Evolutionary conservation across 2,329 filamentous ascomycete species (phyloP), one percentile per base, ranked within the genome.

Genomic region (Hymenoscyphus repandus): DNA sequence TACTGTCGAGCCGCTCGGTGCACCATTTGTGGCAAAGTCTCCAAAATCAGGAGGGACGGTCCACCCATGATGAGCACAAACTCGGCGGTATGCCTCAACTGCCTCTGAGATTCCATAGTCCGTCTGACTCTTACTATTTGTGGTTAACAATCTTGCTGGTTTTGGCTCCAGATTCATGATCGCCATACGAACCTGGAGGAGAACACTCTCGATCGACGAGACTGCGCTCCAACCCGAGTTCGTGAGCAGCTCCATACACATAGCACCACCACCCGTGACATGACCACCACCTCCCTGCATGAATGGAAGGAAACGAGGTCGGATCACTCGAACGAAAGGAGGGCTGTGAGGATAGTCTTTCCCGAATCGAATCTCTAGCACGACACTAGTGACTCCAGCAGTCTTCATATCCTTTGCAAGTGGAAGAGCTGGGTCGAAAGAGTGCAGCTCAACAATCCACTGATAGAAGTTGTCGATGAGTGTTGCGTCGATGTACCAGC

Each of bases 371-470:
- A 96, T 72, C 68, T 96, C 91, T 10, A 95, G 69, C 0, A 95
- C 82, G 36, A 96, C 72, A 62, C 87, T 90, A 18, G 74, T 78
- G 50, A 86, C 59, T 0, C 73, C 74, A 1, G 72, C 74, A 2
- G 65, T 61, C 65, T 83, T 81, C 81, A 96, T 89, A 63, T 96
- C 90, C 47, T 77, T 64, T 0, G 86, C 83, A 1, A 96, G 73
- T 1, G 86, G 88, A 0, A 93, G 74, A 1, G 70, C 66, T 0
- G 71, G 57, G 20, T 90, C 85, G 62, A 96, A 95, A 39, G 85
- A 88, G 66, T 96, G 91, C 1, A 96, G 72, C 66, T 96, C 88
- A 5, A 95, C 83, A 52, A 95, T 90, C 90, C 90, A 95, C 62
- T 95, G 90, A 62, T 93, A 96, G 34, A 91, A 72, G 45, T 80